Base-by-base conservation (phyloP, 495 filamentous ascomycete genomes). In the Filosporella fistucella region DNA sequence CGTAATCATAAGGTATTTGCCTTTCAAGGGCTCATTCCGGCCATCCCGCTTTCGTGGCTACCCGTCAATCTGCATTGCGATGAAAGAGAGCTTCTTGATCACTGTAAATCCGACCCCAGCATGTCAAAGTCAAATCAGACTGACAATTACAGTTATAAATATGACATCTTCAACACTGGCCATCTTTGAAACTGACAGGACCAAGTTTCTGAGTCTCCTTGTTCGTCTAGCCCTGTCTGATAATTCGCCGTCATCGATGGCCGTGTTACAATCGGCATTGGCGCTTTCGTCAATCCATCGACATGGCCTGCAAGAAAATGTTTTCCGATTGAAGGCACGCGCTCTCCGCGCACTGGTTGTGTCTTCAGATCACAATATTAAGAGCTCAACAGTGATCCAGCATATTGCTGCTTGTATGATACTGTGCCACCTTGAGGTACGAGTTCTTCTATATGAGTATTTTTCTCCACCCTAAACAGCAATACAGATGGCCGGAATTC, bases 371-470 rank as follows among this genome's bases (percentile, higher is more conserved):
- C 38, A 44, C 17, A 21, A 18, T 44, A 49, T 51, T 40, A 47
- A 55, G 30, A 46, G 39, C 37, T 21, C 32, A 25, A 29, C 37
- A 35, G 21, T 45, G 12, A 16, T 55, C 32, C 52, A 55, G 29
- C 50, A 53, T 47, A 36, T 48, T 36, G 50, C 47, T 2, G 52
- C 52, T 22, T 39, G 39, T 21, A 44, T 55, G 52, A 37, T 55
- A 33, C 32, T 55, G 29, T 55, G 52, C 52, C 52, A 49, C 32
- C 21, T 45, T 45, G 39, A 55, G 52, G 52, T 55, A 46, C 42
- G 12, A 49, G 21, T 11, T 9, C 33, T 6, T 14, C 16, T 32
- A 4, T 48, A 35, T 36, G 22, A 26, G 18, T 35, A 7, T 16
- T 9, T 41, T 42, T 20, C 32, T 14, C 17, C 40, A 26, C 24